These are phyloP conservation scores for Claviceps arundinis DNA, from an alignment of 2,329 filamentous ascomycete genomes.

Conservation along the genomic window DNA sequence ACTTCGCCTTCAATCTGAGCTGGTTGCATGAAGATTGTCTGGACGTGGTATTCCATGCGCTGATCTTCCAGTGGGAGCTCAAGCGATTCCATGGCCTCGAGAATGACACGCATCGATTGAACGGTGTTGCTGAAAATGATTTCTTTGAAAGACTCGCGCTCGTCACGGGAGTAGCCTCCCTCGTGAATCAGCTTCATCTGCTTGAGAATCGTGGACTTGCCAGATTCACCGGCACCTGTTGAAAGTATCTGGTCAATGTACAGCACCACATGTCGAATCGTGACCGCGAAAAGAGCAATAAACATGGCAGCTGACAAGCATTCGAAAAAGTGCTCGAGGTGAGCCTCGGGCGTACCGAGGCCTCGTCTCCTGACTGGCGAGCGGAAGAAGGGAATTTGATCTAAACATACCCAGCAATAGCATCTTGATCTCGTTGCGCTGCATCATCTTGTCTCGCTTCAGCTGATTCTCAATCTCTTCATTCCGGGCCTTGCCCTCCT, in stretches of 20 bases:
- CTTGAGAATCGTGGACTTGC: slow-evolving; percentile 34
- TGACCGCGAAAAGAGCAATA: too few relatives aligned
- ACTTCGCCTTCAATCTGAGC: slow-evolving; percentile 93
- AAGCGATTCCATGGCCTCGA: slow-evolving; percentile 56
- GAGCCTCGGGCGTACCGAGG: not conserved
- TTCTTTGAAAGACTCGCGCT: slow-evolving; percentile 57
- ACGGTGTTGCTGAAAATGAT: slow-evolving; percentile 61
- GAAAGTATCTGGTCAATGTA: not conserved
- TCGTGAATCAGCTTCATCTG: slow-evolving; percentile 95
- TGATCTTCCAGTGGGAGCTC: slow-evolving; percentile 79
- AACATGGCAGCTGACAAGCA: too few relatives aligned
- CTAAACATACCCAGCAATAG: slow-evolving; percentile 69
- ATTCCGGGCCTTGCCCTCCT: slow-evolving; percentile 99
- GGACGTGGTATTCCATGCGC: slow-evolving; percentile 90
- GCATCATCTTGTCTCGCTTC: slow-evolving; percentile 96
- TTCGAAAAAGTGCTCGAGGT: too few relatives aligned
- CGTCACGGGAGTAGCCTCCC: slow-evolving; percentile 92
- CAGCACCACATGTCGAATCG: too few relatives aligned
- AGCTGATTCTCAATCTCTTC: slow-evolving; percentile 99
- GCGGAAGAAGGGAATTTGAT: too few relatives aligned
- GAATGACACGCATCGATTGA: slow-evolving; percentile 56
- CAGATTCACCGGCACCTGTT: slow-evolving; percentile 80
- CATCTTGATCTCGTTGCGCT: slow-evolving; percentile 99
- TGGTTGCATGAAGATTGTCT: slow-evolving; percentile 98
- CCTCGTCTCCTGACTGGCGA: not conserved